phyloP scores from a whole-genome alignment of 768 basidiomycete species.

The Thelephora ganbajun region DNA sequence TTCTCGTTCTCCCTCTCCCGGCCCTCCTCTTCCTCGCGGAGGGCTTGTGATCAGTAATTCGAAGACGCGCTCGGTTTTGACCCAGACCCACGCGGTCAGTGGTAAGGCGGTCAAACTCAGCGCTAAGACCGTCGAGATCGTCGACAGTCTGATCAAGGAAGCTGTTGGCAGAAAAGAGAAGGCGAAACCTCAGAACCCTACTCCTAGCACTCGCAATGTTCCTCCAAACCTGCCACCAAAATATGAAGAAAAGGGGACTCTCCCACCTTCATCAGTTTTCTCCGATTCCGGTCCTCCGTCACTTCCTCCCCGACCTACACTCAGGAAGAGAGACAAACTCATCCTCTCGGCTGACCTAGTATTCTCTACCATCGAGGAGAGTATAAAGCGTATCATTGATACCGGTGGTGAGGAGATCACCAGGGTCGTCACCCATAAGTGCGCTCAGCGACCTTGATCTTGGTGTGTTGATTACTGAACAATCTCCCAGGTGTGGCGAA shows the following conservation, averaged over 20 bases:
- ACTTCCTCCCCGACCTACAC: constrained; percentile 6
- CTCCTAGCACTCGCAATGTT: not conserved
- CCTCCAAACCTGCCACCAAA: constrained; percentile 1
- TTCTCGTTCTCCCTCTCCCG: constrained; percentile 17
- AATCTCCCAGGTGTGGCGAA: constrained; percentile 35
- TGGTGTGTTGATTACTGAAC: not conserved
- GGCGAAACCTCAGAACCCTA: constrained; percentile 1
- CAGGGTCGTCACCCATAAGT: constrained; percentile 43
- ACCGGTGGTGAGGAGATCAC: constrained; percentile 33
- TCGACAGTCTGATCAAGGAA: constrained; percentile 45
- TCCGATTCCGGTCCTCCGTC: not conserved
- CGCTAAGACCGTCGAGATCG: constrained; percentile 40
- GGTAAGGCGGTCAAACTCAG: constrained; percentile 57
- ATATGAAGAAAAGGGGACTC: not conserved
- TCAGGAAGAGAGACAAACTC: constrained; percentile 32
- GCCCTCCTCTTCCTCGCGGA: constrained; percentile 21
- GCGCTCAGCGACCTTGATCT: constrained; percentile 10
- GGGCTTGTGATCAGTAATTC: constrained; percentile 41
- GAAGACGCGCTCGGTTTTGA: constrained; percentile 40
- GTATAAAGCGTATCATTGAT: constrained; percentile 37
- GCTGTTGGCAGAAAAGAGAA: constrained; percentile 35
- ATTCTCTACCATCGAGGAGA: constrained; percentile 48
- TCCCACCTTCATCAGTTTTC: constrained; percentile 4
- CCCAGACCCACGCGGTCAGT: constrained; percentile 47
- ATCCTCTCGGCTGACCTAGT: constrained; percentile 55